A percentile compares a stretch with the other conserved stretches of the same genome.
Conservation (phyloP, 2,329 filamentous ascomycete species). For the Alternaria arborescens region DNA sequence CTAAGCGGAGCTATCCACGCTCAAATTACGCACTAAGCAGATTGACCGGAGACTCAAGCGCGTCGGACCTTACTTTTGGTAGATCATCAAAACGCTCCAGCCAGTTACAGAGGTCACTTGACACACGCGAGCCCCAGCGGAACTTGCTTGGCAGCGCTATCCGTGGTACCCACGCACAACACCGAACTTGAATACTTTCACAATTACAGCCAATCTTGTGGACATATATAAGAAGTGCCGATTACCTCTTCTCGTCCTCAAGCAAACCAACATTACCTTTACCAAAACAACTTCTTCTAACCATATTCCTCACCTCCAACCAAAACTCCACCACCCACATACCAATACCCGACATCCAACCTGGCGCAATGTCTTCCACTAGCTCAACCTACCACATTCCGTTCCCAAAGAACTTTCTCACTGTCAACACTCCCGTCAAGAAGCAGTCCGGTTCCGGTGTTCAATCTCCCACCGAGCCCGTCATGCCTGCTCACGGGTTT, state of each 20-base stretch:
- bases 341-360: conserved; percentile 26
- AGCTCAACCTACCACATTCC: conserved; percentile 48
- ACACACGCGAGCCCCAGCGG: conserved; percentile 36
- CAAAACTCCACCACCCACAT: conserved; percentile 4
- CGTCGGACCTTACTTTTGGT: conserved; percentile 19
- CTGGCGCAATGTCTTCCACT: conserved; percentile 48
- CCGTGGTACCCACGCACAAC: conserved; percentile 17
- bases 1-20: conserved; percentile 13
- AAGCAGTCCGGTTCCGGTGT: conserved; percentile 16
- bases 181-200: conserved; percentile 4
- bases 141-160: conserved; percentile 31
- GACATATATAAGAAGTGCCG: conserved; percentile 28
- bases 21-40: conserved; percentile 10
- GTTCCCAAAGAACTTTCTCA: conserved; percentile 47
- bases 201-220: conserved; percentile 12
- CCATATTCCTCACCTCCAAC: conserved; percentile 9
- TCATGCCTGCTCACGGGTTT: conserved; percentile 45
- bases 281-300: background rate
- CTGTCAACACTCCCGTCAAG: conserved; percentile 47
- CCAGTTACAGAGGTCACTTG: conserved; percentile 37
- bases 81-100: conserved; percentile 22
- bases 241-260: conserved; percentile 12
- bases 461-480: conserved; percentile 28
- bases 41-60: conserved; percentile 12
- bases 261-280: conserved; percentile 15